phyloP scores from a whole-genome alignment of 225 moss, liverwort and hornwort species.

The Pseudoscleropodium purum region DNA sequence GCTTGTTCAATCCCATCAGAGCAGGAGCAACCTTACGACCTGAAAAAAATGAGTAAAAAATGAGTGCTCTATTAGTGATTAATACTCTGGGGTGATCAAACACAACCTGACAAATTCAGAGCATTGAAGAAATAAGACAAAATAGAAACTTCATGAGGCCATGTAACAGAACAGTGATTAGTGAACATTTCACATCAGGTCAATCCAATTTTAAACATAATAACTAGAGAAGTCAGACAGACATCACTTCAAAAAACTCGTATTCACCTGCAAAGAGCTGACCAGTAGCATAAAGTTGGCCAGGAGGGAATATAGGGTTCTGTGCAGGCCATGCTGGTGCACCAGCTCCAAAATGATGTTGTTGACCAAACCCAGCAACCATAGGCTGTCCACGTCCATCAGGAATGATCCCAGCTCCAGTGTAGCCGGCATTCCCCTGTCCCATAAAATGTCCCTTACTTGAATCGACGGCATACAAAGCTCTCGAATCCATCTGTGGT shows the following conservation, averaged over 20 bases:
- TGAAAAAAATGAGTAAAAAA: not conserved
- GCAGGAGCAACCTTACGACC: slow-evolving; percentile 21
- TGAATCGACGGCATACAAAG: not conserved
- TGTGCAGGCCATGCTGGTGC: slow-evolving; percentile 14
- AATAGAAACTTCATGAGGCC: not conserved
- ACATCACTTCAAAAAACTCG: not conserved
- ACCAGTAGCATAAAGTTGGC: slow-evolving; percentile 20
- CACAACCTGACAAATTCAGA: not conserved
- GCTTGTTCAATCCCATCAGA: slow-evolving; percentile 23
- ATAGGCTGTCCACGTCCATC: slow-evolving; percentile 15
- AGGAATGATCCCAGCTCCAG: slow-evolving; percentile 6
- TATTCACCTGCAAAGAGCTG: slow-evolving; percentile 23
- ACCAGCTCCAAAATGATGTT: slow-evolving; percentile 1
- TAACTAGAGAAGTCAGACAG: not conserved
- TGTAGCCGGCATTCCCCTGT: not conserved
- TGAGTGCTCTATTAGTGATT: not conserved
- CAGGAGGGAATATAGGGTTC: slow-evolving; percentile 19
- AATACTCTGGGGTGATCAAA: not conserved
- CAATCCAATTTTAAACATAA: not conserved
- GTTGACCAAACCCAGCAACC: slow-evolving; percentile 22
- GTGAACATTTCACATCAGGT: not conserved
- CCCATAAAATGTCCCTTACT: not conserved
- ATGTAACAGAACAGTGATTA: not conserved
- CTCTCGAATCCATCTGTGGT: slow-evolving; percentile 19
- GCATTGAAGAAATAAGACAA: not conserved